Percentiles rank a stretch among this genome's conserved stretches.
These are phyloP conservation scores for Crucihimalaya himalaica DNA, from an alignment of 345 rosid species.

Conservation along the genomic window DNA sequence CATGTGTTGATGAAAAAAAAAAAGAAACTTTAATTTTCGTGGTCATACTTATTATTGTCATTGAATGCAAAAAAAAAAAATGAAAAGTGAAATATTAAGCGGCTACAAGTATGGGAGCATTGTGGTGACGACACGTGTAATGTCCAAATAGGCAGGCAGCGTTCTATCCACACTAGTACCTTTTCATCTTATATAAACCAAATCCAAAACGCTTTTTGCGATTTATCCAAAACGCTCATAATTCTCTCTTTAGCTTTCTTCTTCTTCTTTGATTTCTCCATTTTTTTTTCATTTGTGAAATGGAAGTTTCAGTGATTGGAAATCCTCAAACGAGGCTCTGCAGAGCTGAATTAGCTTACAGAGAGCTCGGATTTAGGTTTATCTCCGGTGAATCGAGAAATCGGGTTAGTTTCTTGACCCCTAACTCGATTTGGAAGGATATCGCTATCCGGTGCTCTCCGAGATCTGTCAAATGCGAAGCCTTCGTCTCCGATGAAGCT, in stretches of 20 bases:
- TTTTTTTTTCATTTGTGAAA: not conserved
- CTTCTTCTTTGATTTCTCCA: no score
- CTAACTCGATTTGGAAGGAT: conserved; percentile 40
- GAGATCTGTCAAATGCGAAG: conserved; percentile 53
- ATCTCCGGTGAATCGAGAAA: conserved; percentile 29
- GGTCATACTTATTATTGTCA: conserved; percentile 11
- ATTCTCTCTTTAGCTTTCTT: no score
- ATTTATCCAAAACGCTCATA: no score
- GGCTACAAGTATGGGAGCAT: conserved; percentile 34
- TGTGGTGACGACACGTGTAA: conserved; percentile 30
- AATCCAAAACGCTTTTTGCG: no score
- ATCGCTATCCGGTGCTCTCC: conserved; percentile 38
- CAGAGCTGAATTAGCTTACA: conserved; percentile 43
- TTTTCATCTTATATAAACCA: conserved; percentile 29
- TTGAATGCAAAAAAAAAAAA: not conserved
- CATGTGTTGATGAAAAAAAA: no score
- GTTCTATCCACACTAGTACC: conserved; percentile 22
- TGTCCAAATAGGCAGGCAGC: conserved; percentile 24
- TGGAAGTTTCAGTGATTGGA: conserved; percentile 70
- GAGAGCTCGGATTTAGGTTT: conserved; percentile 43
- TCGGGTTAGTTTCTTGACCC: conserved; percentile 41
- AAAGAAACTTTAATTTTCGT: no score
- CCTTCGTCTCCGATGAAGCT: conserved; percentile 39
- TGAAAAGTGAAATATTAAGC: conserved; percentile 1
- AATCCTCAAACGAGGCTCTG: conserved; percentile 50